Percentiles rank a stretch among this genome's conserved stretches.
phyloP scores from a whole-genome alignment of 345 rosid species.

The Salix exigua region DNA sequence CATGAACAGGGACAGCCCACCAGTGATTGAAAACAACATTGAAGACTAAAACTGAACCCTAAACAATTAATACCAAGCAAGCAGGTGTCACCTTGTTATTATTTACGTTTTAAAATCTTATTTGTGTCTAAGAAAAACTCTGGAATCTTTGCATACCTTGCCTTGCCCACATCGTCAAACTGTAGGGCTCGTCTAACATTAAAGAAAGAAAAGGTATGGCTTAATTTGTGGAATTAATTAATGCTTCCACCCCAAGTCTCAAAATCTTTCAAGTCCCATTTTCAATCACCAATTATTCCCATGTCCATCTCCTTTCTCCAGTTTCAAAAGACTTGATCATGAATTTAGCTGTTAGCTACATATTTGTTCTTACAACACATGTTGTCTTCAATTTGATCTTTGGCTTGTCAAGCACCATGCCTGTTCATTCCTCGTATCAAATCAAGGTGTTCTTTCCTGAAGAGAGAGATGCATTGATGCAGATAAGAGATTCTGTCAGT shows the following conservation, averaged over 20 bases:
- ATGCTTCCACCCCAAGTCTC: neutral
- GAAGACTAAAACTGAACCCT: neutral
- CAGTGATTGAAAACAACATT: neutral
- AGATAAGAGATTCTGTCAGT: conserved; percentile 34
- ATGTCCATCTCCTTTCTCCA: neutral
- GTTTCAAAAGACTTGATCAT: neutral
- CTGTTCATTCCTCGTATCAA: neutral
- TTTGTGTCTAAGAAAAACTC: neutral
- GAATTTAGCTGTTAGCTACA: neutral
- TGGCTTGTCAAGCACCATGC: neutral
- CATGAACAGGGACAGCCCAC: neutral
- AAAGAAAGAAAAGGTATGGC: neutral
- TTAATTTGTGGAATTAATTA: neutral
- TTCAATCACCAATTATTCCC: neutral
- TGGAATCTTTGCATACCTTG: neutral
- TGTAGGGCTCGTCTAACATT: neutral
- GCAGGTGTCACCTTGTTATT: conserved; percentile 1
- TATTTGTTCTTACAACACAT: neutral
- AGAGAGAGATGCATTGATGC: conserved; percentile 40
- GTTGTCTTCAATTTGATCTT: neutral
- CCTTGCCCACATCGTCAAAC: neutral
- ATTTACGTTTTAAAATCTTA: neutral
- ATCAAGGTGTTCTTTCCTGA: conserved; percentile 6
- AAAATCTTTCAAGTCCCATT: neutral
- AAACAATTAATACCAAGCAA: neutral